phyloP scores from a whole-genome alignment of 2,329 filamentous ascomycete species.

The Septoria petroselini region DNA sequence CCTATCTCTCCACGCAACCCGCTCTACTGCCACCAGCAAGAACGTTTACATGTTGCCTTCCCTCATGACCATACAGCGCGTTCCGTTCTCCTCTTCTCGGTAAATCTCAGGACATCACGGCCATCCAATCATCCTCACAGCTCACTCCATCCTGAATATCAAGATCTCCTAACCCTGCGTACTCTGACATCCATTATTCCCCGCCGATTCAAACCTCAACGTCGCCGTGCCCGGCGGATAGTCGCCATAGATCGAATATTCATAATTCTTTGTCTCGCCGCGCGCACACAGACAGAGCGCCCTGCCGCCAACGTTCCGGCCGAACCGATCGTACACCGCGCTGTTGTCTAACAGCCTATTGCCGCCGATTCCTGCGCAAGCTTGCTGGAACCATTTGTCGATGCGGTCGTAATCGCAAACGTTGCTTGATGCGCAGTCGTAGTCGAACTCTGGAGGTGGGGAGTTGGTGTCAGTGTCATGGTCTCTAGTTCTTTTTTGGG shows the following conservation, averaged over 20 bases:
- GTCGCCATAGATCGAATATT: slow-evolving; percentile 8
- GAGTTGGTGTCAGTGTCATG: too few relatives aligned
- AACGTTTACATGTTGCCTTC: too few relatives aligned
- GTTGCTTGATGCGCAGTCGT: background rate
- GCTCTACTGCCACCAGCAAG: too few relatives aligned
- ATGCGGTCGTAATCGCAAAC: background rate
- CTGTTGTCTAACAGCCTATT: background rate
- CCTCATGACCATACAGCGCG: too few relatives aligned
- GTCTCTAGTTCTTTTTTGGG: too few relatives aligned
- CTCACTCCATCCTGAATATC: too few relatives aligned
- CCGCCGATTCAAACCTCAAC: slow-evolving; percentile 3
- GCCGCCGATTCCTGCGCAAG: slow-evolving; percentile 11
- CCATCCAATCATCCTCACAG: too few relatives aligned
- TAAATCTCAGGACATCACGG: too few relatives aligned
- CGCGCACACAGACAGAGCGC: slow-evolving; percentile 6
- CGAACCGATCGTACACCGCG: background rate
- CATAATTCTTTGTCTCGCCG: slow-evolving; percentile 1
- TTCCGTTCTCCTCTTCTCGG: too few relatives aligned
- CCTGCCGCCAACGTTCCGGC: background rate
- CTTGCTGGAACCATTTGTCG: slow-evolving; percentile 7
- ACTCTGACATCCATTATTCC: background rate
- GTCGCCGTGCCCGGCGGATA: slow-evolving; percentile 10
- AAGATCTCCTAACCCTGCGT: too few relatives aligned
- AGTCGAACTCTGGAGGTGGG: slow-evolving; percentile 3
- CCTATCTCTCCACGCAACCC: too few relatives aligned